Evolutionary conservation across 345 rosid species (phyloP), one percentile per base, ranked within the genome.

Genomic region (Salix udensis): DNA sequence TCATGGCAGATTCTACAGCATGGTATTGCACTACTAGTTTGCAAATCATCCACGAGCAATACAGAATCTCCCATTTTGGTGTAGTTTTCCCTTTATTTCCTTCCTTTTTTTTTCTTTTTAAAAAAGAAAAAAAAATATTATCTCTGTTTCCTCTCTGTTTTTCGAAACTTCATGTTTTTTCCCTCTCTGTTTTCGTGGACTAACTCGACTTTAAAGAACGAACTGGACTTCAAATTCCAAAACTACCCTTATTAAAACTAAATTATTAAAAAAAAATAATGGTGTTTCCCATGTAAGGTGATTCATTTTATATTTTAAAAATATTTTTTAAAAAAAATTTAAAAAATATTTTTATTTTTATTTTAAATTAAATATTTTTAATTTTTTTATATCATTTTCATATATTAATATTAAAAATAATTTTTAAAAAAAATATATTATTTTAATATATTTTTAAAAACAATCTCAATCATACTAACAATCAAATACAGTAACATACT

Each of bases 1-100:
- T 93, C 99, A 48, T 91, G 97, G 82, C 98, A 96, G 58, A 96
- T 96, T 82, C 99, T 88, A 78, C 99, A 91, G 87, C 81, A 82
- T 7, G 83, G 62, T 48, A 75, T 44, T 53, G 82, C 77, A 18
- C 72, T 72, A 79, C 81, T 82, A 6, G 85, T 72, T 61, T 82
- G 78, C 18, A 74, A 78, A 73, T 87, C 86, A 65, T 90, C 90
- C n/a, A 88, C 84, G 30, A 83, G 81, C 86, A 92, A 42, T 42
- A 85, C 64, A 14, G 86, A 82, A 1, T 92, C 97, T 70, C 84
- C 94, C 97, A 91, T 92, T 40, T 74, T 37, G 23, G 64, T 9
- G 15, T 23, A 9, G 23, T n/a, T 58, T 58, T 58, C 14, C 62
- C 28, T 55, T 23, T 46, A 42, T 42, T 42, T 40, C 44, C 44